Evolutionary conservation across 139 green algal genomes (phyloP).

Genomic region (Chlorella sp.): DNA sequence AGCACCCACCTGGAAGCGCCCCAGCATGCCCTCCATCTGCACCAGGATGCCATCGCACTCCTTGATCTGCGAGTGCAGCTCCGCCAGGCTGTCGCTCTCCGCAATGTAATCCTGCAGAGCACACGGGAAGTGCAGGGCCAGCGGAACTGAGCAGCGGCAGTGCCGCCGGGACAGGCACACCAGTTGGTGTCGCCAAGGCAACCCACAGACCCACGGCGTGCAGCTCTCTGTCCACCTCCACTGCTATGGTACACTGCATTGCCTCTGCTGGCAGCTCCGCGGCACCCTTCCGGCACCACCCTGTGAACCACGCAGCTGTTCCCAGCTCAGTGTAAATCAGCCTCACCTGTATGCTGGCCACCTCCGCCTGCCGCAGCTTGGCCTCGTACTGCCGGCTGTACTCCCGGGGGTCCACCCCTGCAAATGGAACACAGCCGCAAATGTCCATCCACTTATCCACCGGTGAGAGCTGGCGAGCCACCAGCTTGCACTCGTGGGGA

Average conservation of each 20-base stretch:
- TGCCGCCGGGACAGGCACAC: no score
- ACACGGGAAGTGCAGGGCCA: no score
- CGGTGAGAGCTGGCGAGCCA: not conserved
- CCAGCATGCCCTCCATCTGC: constrained; percentile 90
- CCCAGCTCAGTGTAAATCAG: no score
- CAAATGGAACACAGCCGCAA: not conserved
- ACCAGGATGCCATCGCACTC: constrained; percentile 89
- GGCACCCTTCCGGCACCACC: no score
- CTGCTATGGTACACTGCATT: no score
- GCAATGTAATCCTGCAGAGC: constrained; percentile 85
- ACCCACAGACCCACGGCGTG: no score
- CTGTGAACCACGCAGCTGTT: no score
- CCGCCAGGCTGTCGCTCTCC: constrained; percentile 90
- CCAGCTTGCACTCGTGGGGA: not conserved
- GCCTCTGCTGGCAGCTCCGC: no score
- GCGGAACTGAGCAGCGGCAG: no score
- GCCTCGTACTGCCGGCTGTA: constrained; percentile 85
- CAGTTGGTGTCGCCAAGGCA: no score
- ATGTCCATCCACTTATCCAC: not conserved
- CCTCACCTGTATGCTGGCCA: constrained; percentile 81
- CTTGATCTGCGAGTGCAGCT: constrained; percentile 88
- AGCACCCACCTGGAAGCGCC: constrained; percentile 67
- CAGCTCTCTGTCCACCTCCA: no score
- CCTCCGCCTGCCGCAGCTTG: constrained; percentile 84
- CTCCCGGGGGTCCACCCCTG: constrained; percentile 68